Evolutionary conservation across 208 protist species (phyloP).

Genomic region (Herpetomonas samuelpessoai): DNA sequence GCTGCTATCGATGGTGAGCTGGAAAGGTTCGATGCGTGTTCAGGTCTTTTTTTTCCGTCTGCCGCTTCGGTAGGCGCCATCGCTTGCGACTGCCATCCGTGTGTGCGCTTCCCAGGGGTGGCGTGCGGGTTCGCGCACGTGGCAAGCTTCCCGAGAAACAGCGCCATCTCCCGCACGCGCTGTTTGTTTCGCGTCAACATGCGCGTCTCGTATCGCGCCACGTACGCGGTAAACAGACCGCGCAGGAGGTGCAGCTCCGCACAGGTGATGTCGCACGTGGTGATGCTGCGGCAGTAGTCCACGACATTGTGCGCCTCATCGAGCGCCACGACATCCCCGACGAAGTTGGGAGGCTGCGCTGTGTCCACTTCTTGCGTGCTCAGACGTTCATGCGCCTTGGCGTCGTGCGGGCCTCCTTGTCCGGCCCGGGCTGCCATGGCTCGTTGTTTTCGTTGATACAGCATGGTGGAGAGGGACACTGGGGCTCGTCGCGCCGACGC

Average conservation of each 20-base stretch:
- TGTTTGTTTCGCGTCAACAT: slow-evolving; percentile 89
- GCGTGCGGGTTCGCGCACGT: neutral
- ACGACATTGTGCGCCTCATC: slow-evolving; percentile 97
- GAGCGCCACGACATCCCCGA: slow-evolving; percentile 86
- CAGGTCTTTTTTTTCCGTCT: too few species aligned
- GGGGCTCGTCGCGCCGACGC: neutral
- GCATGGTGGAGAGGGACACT: slow-evolving; percentile 14
- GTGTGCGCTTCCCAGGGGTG: neutral
- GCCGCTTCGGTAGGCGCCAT: too few species aligned
- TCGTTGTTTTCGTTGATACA: slow-evolving; percentile 24
- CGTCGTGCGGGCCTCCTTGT: neutral
- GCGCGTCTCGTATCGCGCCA: slow-evolving; percentile 61
- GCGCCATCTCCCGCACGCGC: slow-evolving; percentile 78
- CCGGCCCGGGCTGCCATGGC: slow-evolving; percentile 10
- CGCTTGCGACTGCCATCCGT: too few species aligned
- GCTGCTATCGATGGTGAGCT: too few species aligned
- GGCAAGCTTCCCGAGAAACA: slow-evolving; percentile 47
- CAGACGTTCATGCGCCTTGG: too few species aligned
- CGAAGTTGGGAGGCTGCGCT: slow-evolving; percentile 48
- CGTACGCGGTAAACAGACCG: slow-evolving; percentile 60
- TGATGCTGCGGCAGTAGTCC: slow-evolving; percentile 88
- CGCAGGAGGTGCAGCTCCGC: slow-evolving; percentile 40
- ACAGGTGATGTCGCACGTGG: slow-evolving; percentile 43
- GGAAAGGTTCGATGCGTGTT: too few species aligned
- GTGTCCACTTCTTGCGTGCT: slow-evolving; percentile 16